Conservation (phyloP, 768 basidiomycete species). For the Nidula microcarpa region DNA sequence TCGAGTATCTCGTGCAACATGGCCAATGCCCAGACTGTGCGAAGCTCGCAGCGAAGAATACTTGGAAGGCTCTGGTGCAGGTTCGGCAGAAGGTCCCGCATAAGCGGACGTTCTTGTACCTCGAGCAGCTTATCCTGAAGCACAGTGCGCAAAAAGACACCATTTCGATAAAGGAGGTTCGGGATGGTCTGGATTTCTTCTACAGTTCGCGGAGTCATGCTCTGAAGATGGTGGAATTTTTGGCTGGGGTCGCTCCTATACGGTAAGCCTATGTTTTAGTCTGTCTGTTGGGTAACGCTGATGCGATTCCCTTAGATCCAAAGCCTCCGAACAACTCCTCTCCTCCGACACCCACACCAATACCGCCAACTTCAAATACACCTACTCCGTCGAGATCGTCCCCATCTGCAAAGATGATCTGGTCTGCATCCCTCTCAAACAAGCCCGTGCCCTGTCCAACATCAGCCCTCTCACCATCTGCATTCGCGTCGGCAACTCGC, state of each 20-base stretch:
- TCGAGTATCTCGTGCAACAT: conserved; percentile 92
- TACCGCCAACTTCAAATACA: conserved; percentile 96
- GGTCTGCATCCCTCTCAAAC: conserved; percentile 81
- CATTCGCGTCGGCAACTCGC: conserved; percentile 85
- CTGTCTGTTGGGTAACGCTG: background rate
- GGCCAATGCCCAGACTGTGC: conserved; percentile 96
- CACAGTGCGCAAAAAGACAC: conserved; percentile 97
- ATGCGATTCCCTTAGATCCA: conserved; percentile 51
- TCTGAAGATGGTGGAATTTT: conserved; percentile 95
- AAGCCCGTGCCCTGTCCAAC: conserved; percentile 80
- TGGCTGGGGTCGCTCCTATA: conserved; percentile 82
- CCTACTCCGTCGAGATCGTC: conserved; percentile 95
- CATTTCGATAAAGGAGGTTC: conserved; percentile 86
- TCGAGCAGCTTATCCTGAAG: conserved; percentile 96
- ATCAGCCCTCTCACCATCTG: conserved; percentile 88
- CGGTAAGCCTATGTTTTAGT: conserved; percentile 42
- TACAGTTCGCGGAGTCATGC: conserved; percentile 89
- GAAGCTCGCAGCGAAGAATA: conserved; percentile 95
- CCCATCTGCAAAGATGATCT: conserved; percentile 99
- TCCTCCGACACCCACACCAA: conserved; percentile 89
- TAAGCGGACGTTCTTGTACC: conserved; percentile 95
- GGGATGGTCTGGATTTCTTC: conserved; percentile 96
- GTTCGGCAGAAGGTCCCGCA: conserved; percentile 99
- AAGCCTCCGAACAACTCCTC: conserved; percentile 91
- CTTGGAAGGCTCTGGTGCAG: conserved; percentile 97